Evolutionary conservation across 495 filamentous ascomycete species (phyloP), one percentile per base, ranked within the genome.

Genomic region (Sporormia fimetaria): DNA sequence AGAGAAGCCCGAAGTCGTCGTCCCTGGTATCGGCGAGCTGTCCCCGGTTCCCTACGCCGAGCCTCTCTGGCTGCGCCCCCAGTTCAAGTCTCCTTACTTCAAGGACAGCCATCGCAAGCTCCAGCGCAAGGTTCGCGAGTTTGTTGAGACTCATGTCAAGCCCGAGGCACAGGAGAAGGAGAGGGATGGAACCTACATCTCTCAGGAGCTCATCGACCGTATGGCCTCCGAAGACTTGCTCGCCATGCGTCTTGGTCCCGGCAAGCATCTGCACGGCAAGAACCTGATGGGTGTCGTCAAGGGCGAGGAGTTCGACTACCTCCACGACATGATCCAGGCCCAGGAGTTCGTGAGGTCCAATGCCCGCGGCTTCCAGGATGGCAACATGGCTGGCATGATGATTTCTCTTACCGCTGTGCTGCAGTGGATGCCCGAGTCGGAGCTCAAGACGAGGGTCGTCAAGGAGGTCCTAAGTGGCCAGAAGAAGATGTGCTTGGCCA

Each of bases 401-500:
- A 93, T 93, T 49, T 77, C 76, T 48, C 66, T 93, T 35, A 85
- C 84, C 0, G 83, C 82, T 15, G 73, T 93, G 14, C 71, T 83
- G 63, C 79, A 87, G 64, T 90, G 77, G 70, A 71, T 80, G 54
- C 75, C 68, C 35, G 69, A 90, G 56, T 66, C 71, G 25, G 60
- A 63, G 37, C 70, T 86, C 39, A 78, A 77, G 56, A 67, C 80
- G 52, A 66, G 67, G 21, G 65, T 90, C 29, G 73, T 70, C 14
- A 66, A 73, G 24, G 84, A 93, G 53, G 76, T 83, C 24, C 69
- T 93, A 49, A 74, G 70, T 15, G 84, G 82, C 21, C 73, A 79
- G 69, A 93, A 88, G 71, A 83, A 84, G 67, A 84, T 88, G 63
- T 86, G 74, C 58, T 67, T 93, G 3, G 84, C 84, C 33, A 83